phyloP scores from a whole-genome alignment of 768 basidiomycete species.

The Xerocomellus amylosporus region DNA sequence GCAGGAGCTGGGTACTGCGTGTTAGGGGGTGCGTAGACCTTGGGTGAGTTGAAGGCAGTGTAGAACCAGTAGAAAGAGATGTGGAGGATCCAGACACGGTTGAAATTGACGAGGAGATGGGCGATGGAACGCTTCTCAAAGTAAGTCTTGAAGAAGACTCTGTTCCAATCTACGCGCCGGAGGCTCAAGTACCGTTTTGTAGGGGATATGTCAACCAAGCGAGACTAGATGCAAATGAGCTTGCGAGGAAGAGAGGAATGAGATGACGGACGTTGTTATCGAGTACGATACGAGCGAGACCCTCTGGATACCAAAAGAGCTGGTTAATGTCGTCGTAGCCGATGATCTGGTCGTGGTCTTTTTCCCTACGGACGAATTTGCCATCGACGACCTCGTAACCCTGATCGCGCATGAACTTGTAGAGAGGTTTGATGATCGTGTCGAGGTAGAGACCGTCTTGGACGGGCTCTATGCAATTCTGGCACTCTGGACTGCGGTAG shows the following conservation, averaged over 20 bases:
- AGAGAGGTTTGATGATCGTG: slow-evolving; percentile 89
- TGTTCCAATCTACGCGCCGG: slow-evolving; percentile 88
- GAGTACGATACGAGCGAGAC: slow-evolving; percentile 88
- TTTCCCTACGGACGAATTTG: slow-evolving; percentile 91
- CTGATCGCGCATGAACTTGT: slow-evolving; percentile 95
- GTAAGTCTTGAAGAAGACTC: slow-evolving; percentile 98
- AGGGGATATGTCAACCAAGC: slow-evolving; percentile 87
- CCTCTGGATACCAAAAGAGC: slow-evolving; percentile 99
- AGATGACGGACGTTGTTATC: slow-evolving; percentile 66
- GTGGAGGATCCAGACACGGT: slow-evolving; percentile 97
- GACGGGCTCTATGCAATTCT: slow-evolving; percentile 88
- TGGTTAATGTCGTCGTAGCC: slow-evolving; percentile 99
- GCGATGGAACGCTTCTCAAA: slow-evolving; percentile 91
- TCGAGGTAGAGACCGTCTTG: slow-evolving; percentile 93
- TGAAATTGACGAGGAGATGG: slow-evolving; percentile 98
- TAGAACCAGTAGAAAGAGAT: slow-evolving; percentile 94
- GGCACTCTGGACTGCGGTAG: slow-evolving; percentile 96
- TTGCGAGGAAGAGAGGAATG: neutral
- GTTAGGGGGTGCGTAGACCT: slow-evolving; percentile 75
- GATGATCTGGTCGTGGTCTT: slow-evolving; percentile 92
- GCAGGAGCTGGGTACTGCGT: slow-evolving; percentile 69
- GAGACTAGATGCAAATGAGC: slow-evolving; percentile 52
- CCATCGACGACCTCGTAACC: slow-evolving; percentile 95
- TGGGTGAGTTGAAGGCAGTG: slow-evolving; percentile 95
- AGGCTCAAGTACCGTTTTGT: slow-evolving; percentile 93